Conservation (phyloP, 106 monocot species). For the Alisma plantagoaquatica region DNA sequence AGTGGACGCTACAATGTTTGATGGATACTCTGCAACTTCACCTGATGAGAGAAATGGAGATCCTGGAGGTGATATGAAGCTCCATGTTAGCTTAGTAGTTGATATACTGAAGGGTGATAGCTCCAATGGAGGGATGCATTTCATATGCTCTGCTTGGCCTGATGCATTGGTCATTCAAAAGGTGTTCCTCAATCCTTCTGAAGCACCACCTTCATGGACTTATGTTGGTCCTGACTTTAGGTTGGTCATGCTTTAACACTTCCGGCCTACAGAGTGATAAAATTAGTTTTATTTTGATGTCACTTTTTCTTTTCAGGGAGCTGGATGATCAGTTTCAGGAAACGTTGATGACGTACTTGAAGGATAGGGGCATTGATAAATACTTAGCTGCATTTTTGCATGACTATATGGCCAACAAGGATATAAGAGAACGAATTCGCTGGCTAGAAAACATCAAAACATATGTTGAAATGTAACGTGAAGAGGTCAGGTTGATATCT, state of each 20-base stretch:
- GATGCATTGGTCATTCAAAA: constrained; percentile 60
- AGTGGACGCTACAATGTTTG: constrained; percentile 77
- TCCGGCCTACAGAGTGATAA: not conserved
- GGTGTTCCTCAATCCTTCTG: constrained; percentile 16
- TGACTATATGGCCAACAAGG: constrained; percentile 22
- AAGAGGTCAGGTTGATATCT: not conserved
- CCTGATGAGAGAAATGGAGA: constrained; percentile 16
- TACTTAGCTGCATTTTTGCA: constrained; percentile 23
- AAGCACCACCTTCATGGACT: not conserved
- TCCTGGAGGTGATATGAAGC: constrained; percentile 21
- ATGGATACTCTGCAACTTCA: constrained; percentile 32
- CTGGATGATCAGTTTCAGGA: constrained; percentile 21
- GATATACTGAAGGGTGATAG: constrained; percentile 41
- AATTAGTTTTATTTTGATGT: not conserved
- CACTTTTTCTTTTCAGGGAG: constrained; percentile 4
- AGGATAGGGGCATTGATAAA: constrained; percentile 15
- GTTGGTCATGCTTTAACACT: constrained; percentile 1
- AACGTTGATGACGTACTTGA: constrained; percentile 13
- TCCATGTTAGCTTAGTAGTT: constrained; percentile 57
- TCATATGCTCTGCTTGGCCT: constrained; percentile 74
- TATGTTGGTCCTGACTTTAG: constrained; percentile 25
- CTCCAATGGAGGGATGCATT: constrained; percentile 24
- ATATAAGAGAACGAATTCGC: constrained; percentile 14
- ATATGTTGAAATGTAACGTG: constrained; percentile 14
- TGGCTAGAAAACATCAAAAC: constrained; percentile 25